Evolutionary conservation across 2,329 filamentous ascomycete species (phyloP), one percentile per base, ranked within the genome.

Genomic region (Didymellaceae sp.): DNA sequence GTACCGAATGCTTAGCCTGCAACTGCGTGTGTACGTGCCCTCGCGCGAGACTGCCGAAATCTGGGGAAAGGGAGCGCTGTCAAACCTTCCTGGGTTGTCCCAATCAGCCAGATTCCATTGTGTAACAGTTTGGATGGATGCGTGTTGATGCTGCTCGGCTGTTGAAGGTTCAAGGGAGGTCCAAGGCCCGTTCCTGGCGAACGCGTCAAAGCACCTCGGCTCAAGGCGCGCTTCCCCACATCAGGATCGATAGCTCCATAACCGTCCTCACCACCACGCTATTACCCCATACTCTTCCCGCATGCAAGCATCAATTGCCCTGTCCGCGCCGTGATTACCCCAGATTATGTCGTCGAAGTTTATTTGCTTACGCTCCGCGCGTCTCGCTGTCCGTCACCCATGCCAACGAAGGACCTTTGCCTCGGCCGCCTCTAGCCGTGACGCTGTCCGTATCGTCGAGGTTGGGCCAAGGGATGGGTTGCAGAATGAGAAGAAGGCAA

Each of bases 381-480:
- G 70, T 51, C 68, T 73, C 24, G 70, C 68, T 43, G 67, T 69
- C 18, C 70, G 68, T 34, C 58, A 72, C 48, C 67, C 70, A 30
- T 61, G 56, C 41, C 61, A 40, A 21, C 61, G 54, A 31, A 53
- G 71, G 45, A 58, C 57, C 16, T 69, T 70, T 55, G 68, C 69
- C 31, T 67, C 71, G 26, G 59, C 70, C 48, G 59, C 68, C n/a
- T 49, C 61, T 59, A 67, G 51, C 59, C 65, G 66, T 43, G 76
- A 80, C 59, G 70, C 75, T 55, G 78, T 83, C 30, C 76, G 80
- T 31, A 86, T 95, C 30, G 86, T 94, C 55, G 90, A 95, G 76
- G 90, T 95, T 55, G 90, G 89, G 7, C 90, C 90, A 25, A 82
- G 90, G 58, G 90, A 95, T 77, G 90, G 90, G n/a, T 76, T 95